A percentile compares a stretch with the other conserved stretches of the same genome.
phyloP scores from a whole-genome alignment of 78 protist species.

The Dictyostelium intermedium region DNA sequence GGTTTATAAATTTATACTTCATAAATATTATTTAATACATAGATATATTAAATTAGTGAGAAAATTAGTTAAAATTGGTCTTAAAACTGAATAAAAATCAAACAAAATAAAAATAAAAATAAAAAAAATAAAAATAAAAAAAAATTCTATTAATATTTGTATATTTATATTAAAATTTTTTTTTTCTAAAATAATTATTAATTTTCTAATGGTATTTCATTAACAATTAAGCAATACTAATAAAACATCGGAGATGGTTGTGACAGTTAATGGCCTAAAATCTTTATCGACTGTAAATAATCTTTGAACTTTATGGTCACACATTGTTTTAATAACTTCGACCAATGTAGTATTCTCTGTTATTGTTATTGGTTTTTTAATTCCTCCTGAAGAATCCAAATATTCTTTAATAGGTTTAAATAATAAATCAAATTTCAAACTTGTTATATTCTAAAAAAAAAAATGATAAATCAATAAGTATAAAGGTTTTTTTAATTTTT shows the following conservation, averaged over 20 bases:
- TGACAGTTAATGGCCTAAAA: constrained; percentile 15
- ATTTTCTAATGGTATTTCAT: neutral
- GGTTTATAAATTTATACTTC: neutral
- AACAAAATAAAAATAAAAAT: neutral
- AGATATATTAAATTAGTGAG: neutral
- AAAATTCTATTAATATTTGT: neutral
- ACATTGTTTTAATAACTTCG: constrained; percentile 15
- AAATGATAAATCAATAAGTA: neutral
- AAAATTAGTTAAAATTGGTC: neutral
- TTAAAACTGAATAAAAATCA: neutral
- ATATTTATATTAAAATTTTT: neutral
- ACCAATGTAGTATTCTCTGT: neutral
- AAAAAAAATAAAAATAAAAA: neutral
- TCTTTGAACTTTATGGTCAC: constrained; percentile 24
- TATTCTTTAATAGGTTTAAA: constrained; percentile 10
- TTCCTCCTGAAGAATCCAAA: neutral
- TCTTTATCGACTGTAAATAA: constrained; percentile 14
- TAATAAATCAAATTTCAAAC: constrained; percentile 21
- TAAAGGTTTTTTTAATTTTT: neutral
- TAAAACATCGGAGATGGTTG: constrained; percentile 29
- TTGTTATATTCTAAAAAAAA: neutral
- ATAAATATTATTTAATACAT: neutral
- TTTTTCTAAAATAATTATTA: neutral
- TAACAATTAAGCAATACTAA: constrained; percentile 37
- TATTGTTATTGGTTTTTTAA: neutral